A percentile compares a stretch with the other conserved stretches of the same genome.
Conservation (phyloP, 768 basidiomycete species). For the Lactarius sanguifluus region DNA sequence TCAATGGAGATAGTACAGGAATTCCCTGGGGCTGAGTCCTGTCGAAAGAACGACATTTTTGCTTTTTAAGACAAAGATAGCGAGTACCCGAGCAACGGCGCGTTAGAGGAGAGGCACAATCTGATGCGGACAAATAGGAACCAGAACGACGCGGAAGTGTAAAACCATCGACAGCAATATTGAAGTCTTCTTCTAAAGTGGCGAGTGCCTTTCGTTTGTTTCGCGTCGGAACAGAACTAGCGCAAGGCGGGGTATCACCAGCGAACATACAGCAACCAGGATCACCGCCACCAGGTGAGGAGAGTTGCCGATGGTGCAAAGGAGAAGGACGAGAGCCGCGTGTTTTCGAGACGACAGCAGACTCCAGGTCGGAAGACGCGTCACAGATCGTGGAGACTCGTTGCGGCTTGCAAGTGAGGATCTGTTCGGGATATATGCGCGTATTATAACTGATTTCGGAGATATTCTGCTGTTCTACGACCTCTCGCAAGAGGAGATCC, state of each 20-base stretch:
- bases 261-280: not conserved
- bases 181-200: not conserved
- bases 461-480: constrained; percentile 2
- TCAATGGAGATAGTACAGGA: not conserved
- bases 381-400: not conserved
- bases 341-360: not conserved
- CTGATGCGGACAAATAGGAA: constrained; percentile 20
- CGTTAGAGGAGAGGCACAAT: not conserved
- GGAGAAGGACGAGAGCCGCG: not conserved
- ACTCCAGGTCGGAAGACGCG: not conserved
- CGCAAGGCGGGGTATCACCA: not conserved
- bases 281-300: not conserved
- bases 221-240: not conserved
- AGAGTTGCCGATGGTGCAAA: not conserved
- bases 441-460: not conserved
- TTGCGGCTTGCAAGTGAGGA: not conserved
- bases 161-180: not conserved
- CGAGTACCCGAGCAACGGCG: not conserved
- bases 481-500: constrained; percentile 9
- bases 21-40: not conserved
- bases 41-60: constrained; percentile 8
- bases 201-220: constrained; percentile 14
- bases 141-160: not conserved
- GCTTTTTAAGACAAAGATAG: constrained; percentile 11
- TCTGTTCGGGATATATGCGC: constrained; percentile 9